Conservation (phyloP, 2,329 filamentous ascomycete genomes). For the Venturia asperata region DNA sequence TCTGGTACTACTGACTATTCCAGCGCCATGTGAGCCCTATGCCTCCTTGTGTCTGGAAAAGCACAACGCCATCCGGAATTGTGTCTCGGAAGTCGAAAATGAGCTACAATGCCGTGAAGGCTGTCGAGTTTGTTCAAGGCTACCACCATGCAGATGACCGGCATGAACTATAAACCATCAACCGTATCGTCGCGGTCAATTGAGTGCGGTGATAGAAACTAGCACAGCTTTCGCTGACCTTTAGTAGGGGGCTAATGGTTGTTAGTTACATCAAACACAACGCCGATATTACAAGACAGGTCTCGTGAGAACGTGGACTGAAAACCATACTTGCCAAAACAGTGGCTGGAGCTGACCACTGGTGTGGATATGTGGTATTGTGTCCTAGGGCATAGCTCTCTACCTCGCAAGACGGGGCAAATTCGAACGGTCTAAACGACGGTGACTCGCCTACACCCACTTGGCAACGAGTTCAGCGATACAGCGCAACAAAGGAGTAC, state of each 20-base stretch:
- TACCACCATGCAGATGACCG: not conserved
- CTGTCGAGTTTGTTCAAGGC: not conserved
- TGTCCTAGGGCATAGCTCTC: not conserved
- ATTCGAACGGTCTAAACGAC: not conserved
- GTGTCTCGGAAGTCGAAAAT: not conserved
- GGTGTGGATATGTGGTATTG: not conserved
- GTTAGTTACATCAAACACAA: not conserved
- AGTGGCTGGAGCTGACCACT: not conserved
- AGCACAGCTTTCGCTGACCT: no score
- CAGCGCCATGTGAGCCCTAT: no score
- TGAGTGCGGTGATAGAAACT: not conserved
- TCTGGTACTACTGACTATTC: no score
- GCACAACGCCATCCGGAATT: not conserved
- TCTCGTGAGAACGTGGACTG: not conserved
- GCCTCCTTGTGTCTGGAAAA: no score
- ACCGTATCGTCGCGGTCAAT: not conserved
- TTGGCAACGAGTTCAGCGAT: no score
- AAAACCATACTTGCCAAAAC: not conserved
- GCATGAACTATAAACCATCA: not conserved
- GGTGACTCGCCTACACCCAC: not conserved
- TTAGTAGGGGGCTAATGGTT: no score
- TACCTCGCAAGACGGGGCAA: not conserved
- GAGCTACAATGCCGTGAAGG: not conserved
- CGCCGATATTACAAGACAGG: not conserved
- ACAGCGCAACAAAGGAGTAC: not conserved